A percentile compares a stretch with the other conserved stretches of the same genome.
phyloP scores from a whole-genome alignment of 805 yeast genomes.

The Candida maesae region DNA sequence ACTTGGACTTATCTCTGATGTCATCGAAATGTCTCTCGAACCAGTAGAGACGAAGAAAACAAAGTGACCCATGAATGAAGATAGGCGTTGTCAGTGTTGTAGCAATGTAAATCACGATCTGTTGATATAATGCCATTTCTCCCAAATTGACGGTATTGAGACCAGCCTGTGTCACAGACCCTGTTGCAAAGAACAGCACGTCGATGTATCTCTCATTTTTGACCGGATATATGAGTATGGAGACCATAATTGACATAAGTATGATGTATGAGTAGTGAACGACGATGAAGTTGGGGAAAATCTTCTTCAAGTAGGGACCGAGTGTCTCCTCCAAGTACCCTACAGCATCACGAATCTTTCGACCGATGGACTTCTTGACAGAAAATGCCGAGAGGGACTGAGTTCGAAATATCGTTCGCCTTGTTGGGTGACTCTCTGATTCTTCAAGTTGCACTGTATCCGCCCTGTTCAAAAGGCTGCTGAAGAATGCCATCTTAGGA shows the following conservation, averaged over 20 bases:
- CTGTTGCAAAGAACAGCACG: slow-evolving; percentile 69
- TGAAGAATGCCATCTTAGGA: not conserved
- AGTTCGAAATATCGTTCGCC: slow-evolving; percentile 7
- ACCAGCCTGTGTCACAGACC: slow-evolving; percentile 90
- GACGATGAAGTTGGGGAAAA: slow-evolving; percentile 44
- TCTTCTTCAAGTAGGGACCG: slow-evolving; percentile 35
- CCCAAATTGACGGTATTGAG: slow-evolving; percentile 75
- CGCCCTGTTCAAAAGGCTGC: not conserved
- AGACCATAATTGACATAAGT: slow-evolving; percentile 54
- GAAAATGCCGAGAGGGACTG: slow-evolving; percentile 13
- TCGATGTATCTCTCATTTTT: slow-evolving; percentile 68
- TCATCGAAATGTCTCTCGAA: slow-evolving; percentile 84
- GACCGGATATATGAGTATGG: slow-evolving; percentile 76
- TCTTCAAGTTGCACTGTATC: too few relatives aligned
- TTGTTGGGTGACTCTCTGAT: not conserved
- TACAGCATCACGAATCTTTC: slow-evolving; percentile 36
- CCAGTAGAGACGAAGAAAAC: slow-evolving; percentile 80
- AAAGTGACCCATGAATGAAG: slow-evolving; percentile 74
- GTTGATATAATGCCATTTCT: slow-evolving; percentile 68
- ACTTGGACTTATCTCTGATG: slow-evolving; percentile 72
- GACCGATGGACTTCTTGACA: slow-evolving; percentile 36
- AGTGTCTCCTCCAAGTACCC: slow-evolving; percentile 28
- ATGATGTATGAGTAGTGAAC: slow-evolving; percentile 76
- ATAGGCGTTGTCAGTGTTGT: slow-evolving; percentile 80
- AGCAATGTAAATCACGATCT: slow-evolving; percentile 60